A percentile compares a stretch with the other conserved stretches of the same genome.
Conservation (phyloP, 2,329 filamentous ascomycete species). For the Fusarium piperis region DNA sequence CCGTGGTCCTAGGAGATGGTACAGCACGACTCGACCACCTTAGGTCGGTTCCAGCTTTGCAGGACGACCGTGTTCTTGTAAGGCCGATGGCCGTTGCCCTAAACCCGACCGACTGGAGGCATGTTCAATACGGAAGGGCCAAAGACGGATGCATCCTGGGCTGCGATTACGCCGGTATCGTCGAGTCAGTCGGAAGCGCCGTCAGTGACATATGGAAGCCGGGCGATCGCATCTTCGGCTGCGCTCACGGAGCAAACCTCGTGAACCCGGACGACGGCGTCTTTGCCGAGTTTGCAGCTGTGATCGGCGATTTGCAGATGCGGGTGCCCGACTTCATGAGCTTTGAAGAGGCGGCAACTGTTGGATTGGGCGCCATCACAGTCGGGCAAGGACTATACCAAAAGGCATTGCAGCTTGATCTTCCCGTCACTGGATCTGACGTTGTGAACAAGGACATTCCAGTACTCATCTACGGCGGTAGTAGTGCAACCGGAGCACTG, state of each 20-base stretch:
- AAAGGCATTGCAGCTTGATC: constrained; percentile 53
- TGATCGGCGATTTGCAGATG: constrained; percentile 53
- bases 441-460: constrained; percentile 49
- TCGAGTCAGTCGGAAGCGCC: constrained; percentile 55
- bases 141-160: constrained; percentile 43
- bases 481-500: constrained; percentile 65
- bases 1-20: not conserved
- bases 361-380: constrained; percentile 54
- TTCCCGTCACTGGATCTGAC: constrained; percentile 53
- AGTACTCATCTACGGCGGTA: constrained; percentile 56
- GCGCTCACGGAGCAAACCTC: constrained; percentile 20
- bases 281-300: constrained; percentile 52
- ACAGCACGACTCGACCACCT: not conserved
- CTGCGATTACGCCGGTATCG: constrained; percentile 58
- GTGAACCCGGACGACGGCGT: constrained; percentile 53
- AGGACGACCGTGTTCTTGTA: constrained; percentile 43
- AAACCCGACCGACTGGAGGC: constrained; percentile 50
- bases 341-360: constrained; percentile 57
- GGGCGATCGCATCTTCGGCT: constrained; percentile 55
- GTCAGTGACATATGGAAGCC: constrained; percentile 51
- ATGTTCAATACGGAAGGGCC: constrained; percentile 32
- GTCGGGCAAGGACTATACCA: constrained; percentile 59
- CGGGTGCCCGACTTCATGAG: constrained; percentile 52
- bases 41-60: not conserved
- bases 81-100: constrained; percentile 46